Base-by-base conservation (phyloP, 2,329 filamentous ascomycete species). In the Epichloe baconii region DNA sequence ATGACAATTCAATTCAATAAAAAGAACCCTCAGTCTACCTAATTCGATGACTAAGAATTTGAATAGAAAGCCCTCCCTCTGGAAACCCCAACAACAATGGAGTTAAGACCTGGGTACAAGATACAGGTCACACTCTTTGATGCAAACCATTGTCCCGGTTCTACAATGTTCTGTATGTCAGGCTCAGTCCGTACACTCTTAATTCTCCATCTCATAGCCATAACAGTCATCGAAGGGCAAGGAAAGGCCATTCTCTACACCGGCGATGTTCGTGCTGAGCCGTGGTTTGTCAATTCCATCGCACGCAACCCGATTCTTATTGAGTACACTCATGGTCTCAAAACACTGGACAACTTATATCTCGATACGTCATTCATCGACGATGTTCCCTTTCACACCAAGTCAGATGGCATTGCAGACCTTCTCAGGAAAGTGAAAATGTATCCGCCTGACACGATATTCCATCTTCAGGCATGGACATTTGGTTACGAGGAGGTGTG, bases 401-500 rank as follows among this genome's bases (percentile, higher is more conserved):
- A 96, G 62, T 81, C 84, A 0, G 79, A 91, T 49, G 90, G 90
- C 0, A 71, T 95, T 11, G 70, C 70, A 1, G 86, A 95, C 60
- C 74, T 96, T 0, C 61, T 96, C 1, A 68, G 71, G 4, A 85
- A 88, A 57, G 75, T 95, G 0, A 65, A 69, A 0, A 62, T 69
- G 23, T 95, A 91, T 63, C 84, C 89, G 0, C 55, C 71, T 1
- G 79, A 88, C 40, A 95, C 88, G 0, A 65, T 85, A 1, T 96
- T 95, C 60, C 86, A 95, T 64, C 76, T 97, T 44, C 80, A 89
- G 52, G 80, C 88, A 1, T 95, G 90, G 89, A 96, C 91, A 0
- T 93, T 93, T 62, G 76, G 75, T 0, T 95, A 96, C 56, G 90
- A 97, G 63, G 86, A 95, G 49, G 88, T 95, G 0, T 96, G 89